Evolutionary conservation across 2,329 filamentous ascomycete genomes (phyloP), one percentile per base, ranked within the genome.

Genomic region (Zasmidium angulare): DNA sequence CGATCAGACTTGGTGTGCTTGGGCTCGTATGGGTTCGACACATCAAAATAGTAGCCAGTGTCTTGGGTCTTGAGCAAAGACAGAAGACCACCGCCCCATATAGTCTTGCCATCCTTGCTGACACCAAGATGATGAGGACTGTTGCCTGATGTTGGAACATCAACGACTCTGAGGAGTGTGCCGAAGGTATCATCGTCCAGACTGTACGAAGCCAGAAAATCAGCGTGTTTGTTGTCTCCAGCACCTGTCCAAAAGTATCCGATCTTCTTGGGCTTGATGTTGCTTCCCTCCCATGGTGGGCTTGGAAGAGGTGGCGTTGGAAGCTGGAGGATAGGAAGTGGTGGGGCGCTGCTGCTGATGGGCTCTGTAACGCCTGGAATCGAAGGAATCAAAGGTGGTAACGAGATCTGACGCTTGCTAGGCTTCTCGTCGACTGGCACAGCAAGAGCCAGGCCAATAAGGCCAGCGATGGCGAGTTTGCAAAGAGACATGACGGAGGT

Each of bases 191-290:
- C 83, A 76, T 86, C 84, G 63, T 86, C 84, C 3, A 86, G 78
- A 68, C 79, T 83, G 70, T 82, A 81, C 0, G 84, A 84, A 1
- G 82, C 82, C 47, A 86, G 71, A 71, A 86, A 86, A 63, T 86
- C 79, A 66, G 58, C 81, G 72, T 86, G 84, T 50, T 79, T 67
- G 66, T 86, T 86, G 66, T 86, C 84, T 36, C 82, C 84, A 31
- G 84, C 77, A 19, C 80, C 84, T 54, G 83, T 85, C 83, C 83
- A 86, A 74, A 86, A 86, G 72, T 86, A 86, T 0, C 84, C 85
- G 68, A 87, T 84, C 76, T 87, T 87, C 80, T 86, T 87, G 24
- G 85, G 84, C 74, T 82, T 82, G 68, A 86, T 80, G 60, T 82
- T 75, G 68, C 81, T 82, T 11, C 74, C 76, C 61, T 85, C 86